A percentile compares a stretch with the other conserved stretches of the same genome.
These are phyloP conservation scores for Fraxinus quadrangulata DNA, from an alignment of 257 asterid species.

Conservation along the genomic window DNA sequence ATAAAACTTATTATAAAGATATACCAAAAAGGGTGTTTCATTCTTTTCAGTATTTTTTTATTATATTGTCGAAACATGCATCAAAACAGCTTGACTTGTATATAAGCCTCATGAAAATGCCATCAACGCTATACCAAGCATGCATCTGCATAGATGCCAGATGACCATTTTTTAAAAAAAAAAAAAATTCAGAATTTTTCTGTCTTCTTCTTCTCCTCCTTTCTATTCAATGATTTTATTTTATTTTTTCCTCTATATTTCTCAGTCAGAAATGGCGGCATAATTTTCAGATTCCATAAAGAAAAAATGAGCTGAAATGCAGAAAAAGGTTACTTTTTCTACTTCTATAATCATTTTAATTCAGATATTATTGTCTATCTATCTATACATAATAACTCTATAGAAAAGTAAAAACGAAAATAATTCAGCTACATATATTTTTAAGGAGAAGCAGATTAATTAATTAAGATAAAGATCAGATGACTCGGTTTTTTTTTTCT, in stretches of 20 bases:
- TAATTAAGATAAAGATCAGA: background rate
- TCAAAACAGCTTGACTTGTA: background rate
- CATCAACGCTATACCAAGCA: background rate
- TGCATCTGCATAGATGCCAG: background rate
- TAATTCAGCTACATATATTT: background rate
- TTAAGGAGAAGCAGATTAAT: background rate
- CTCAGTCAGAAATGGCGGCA: conserved; percentile 31
- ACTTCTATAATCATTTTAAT: conserved; percentile 3
- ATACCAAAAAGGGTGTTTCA: too few species aligned
- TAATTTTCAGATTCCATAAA: conserved; percentile 3
- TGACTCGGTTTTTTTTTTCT: background rate
- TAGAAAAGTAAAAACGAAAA: background rate
- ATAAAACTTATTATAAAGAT: too few species aligned
- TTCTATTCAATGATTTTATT: background rate
- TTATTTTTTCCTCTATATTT: background rate
- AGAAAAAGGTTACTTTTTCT: conserved; percentile 9
- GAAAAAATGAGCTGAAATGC: background rate
- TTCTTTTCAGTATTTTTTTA: too few species aligned
- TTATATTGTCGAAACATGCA: background rate
- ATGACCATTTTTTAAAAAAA: background rate
- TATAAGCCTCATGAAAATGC: background rate
- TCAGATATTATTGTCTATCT: conserved; percentile 15
- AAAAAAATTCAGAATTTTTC: too few species aligned
- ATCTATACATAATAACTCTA: conserved; percentile 19
- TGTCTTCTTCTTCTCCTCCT: background rate